Percentiles rank a stretch among this genome's conserved stretches.
Evolutionary conservation across 768 basidiomycete species (phyloP).

Genomic region (Leccinum subgranulosum): DNA sequence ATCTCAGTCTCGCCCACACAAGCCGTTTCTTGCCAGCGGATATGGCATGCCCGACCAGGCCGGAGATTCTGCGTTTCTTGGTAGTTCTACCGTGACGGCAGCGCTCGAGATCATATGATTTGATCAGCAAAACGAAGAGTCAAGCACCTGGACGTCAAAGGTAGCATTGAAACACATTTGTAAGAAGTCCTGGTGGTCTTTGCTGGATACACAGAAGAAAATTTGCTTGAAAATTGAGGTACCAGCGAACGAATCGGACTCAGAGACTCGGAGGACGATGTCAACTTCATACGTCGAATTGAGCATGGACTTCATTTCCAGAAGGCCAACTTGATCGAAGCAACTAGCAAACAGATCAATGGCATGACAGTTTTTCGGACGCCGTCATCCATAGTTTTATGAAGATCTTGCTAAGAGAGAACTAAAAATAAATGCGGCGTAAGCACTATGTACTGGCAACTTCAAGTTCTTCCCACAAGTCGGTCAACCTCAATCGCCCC

Average conservation of each 20-base stretch:
- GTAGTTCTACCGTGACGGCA: conserved; percentile 80
- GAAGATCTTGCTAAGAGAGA: too few relatives aligned
- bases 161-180: conserved; percentile 99
- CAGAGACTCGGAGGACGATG: conserved; percentile 86
- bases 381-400: conserved; percentile 29
- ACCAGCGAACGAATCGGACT: conserved; percentile 77
- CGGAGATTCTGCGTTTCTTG: conserved; percentile 97
- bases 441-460: too few relatives aligned
- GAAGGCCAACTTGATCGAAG: conserved; percentile 93
- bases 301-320: conserved; percentile 95
- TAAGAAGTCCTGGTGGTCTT: conserved; percentile 88
- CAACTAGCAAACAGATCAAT: conserved; percentile 96
- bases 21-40: conserved; percentile 92
- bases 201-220: conserved; percentile 88
- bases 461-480: too few relatives aligned
- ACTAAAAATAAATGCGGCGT: too few relatives aligned
- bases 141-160: conserved; percentile 90
- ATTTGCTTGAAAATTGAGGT: conserved; percentile 99
- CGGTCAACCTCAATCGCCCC: not conserved
- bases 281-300: conserved; percentile 96
- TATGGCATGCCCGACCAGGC: conserved; percentile 95
- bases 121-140: not conserved
- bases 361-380: conserved; percentile 89
- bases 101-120: conserved; percentile 2
- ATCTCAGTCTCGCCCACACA: conserved; percentile 99